Base-by-base conservation (phyloP, 2,329 filamentous ascomycete species). In the Ophiostoma novo-ulmi region DNA sequence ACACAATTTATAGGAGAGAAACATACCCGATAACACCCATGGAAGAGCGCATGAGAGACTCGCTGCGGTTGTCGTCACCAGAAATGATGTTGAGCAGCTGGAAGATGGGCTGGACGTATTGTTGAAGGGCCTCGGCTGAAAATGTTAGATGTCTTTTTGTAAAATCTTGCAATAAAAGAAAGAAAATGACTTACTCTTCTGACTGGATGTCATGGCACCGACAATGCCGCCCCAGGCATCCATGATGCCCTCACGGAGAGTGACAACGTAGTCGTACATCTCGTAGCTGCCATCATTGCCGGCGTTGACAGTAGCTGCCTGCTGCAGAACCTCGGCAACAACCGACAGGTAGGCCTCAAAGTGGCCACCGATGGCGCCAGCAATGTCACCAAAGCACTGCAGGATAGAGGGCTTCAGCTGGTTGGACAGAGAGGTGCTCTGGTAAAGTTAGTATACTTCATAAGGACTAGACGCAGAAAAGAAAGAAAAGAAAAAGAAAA, bases 191-290 rank as follows among this genome's bases (percentile, higher is more conserved):
- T 80, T 80, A 91, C 90, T 89, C 84, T 94, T 94, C 77, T 83
- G 84, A 77, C 90, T 92, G 69, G 85, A 82, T 84, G 95, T 97
- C 90, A 98, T 93, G 69, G 95, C 93, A 79, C 94, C 89, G 78
- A 99, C 93, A 75, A 97, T 95, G 75, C 95, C 95, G 77, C 94
- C 93, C 94, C 96, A 99, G 44, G 95, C 95, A 84, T 99, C 95
- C 90, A 98, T 97, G 75, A 99, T 98, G 75, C 94, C 95, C 79
- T 99, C 96, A 70, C 95, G 90, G 67, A 99, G 86, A 26, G 94
- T 97, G 74, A 97, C 88, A 75, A 99, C 90, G 79, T 99, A 99
- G 81, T 98, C 94, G 71, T 94, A 90, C 91, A 98, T 97, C 81
- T 99, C 95, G 76, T 94, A 95, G 68, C 91, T 91, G 72, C 91